These are phyloP conservation scores for Hypoxylon sp. DNA, from an alignment of 2,329 filamentous ascomycete species.

Conservation along the genomic window DNA sequence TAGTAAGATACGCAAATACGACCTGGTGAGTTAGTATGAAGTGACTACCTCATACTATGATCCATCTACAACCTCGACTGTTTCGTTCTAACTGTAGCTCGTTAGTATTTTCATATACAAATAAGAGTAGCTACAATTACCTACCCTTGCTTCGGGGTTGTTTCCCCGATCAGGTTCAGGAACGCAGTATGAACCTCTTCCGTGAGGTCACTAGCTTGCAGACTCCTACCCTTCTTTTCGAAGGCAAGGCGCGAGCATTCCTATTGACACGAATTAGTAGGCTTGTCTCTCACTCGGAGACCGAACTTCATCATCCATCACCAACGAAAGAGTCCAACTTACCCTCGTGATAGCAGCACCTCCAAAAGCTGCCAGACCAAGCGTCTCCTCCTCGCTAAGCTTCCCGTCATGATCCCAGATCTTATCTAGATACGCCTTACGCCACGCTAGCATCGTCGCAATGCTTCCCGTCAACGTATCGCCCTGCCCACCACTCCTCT, in stretches of 20 bases:
- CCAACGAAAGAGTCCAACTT: conserved; percentile 54
- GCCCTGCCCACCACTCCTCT: conserved; percentile 93
- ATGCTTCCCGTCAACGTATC: conserved; percentile 93
- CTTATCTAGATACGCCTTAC: conserved; percentile 85
- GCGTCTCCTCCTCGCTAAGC: conserved; percentile 68
- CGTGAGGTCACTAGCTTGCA: conserved; percentile 94
- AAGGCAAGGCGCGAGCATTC: conserved; percentile 91
- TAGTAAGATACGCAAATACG: background rate
- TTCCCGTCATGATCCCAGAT: conserved; percentile 77
- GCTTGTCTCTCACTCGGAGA: too few relatives aligned
- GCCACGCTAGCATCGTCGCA: conserved; percentile 89
- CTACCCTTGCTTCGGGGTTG: conserved; percentile 35
- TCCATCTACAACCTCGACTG: conserved; percentile 32
- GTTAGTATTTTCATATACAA: conserved; percentile 31
- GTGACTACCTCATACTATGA: background rate
- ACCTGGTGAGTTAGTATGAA: background rate
- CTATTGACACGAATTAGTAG: conserved; percentile 53
- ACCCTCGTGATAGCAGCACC: conserved; percentile 89
- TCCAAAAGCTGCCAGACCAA: conserved; percentile 86
- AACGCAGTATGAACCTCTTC: conserved; percentile 90
- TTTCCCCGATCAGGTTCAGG: conserved; percentile 81
- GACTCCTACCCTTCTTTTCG: conserved; percentile 82
- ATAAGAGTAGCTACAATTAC: conserved; percentile 13
- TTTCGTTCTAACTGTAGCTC: conserved; percentile 38
- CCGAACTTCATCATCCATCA: too few relatives aligned